Percentiles rank a stretch among this genome's conserved stretches.
Evolutionary conservation across 2,329 filamentous ascomycete genomes (phyloP).

Genomic region (Leptographium wingfieldii): DNA sequence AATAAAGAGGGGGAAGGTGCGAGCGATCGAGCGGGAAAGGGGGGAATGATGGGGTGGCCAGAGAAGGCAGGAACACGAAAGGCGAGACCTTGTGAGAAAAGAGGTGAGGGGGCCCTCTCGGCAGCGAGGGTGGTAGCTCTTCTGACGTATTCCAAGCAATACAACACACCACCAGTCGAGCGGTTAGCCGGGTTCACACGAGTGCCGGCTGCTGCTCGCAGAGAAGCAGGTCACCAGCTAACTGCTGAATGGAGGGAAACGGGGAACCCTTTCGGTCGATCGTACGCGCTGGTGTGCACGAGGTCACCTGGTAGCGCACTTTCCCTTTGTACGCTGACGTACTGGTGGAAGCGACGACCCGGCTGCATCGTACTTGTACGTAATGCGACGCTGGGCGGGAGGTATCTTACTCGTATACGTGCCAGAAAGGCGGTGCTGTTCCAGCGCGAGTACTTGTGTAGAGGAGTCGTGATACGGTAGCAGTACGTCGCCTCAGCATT

Average conservation of each 20-base stretch:
- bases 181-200: background rate
- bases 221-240: background rate
- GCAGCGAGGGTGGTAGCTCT: background rate
- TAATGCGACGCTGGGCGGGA: too few species aligned
- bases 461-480: too few species aligned
- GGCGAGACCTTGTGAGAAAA: background rate
- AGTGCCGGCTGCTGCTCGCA: background rate
- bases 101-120: background rate
- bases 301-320: too few species aligned
- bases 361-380: background rate
- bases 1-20: constrained; percentile 5
- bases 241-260: background rate
- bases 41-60: background rate
- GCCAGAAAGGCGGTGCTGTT: too few species aligned
- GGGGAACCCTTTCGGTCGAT: background rate
- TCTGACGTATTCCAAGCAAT: too few species aligned
- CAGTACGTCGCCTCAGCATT: too few species aligned
- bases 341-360: background rate
- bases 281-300: too few species aligned
- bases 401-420: too few species aligned
- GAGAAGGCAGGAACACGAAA: background rate
- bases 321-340: too few species aligned
- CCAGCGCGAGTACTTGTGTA: too few species aligned
- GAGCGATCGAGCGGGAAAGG: background rate
- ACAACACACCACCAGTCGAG: background rate